A percentile compares a stretch with the other conserved stretches of the same genome.
Evolutionary conservation across 495 filamentous ascomycete genomes (phyloP).

Genomic region (Clohesyomyces aquaticus): DNA sequence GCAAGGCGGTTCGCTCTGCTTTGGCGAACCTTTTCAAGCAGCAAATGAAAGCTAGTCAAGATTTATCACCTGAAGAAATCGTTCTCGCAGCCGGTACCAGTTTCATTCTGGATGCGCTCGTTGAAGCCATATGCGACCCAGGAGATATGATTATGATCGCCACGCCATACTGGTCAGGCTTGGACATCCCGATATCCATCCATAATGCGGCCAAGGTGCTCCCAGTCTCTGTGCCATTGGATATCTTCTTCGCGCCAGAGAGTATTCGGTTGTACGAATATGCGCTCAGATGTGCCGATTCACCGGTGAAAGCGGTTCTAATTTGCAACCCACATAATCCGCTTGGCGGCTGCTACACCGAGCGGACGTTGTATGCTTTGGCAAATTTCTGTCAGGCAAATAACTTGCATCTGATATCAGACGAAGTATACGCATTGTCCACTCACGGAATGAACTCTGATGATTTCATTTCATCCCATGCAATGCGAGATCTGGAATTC

Average conservation of each 20-base stretch:
- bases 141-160: slow-evolving; percentile 53
- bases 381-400: slow-evolving; percentile 37
- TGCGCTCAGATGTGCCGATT: too few relatives aligned
- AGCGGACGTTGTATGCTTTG: slow-evolving; percentile 31
- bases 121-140: slow-evolving; percentile 50
- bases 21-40: slow-evolving; percentile 49
- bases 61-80: slow-evolving; percentile 47
- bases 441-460: neutral
- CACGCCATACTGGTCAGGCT: slow-evolving; percentile 44
- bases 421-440: slow-evolving; percentile 47
- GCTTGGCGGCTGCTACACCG: slow-evolving; percentile 17
- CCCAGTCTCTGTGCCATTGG: slow-evolving; percentile 19
- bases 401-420: slow-evolving; percentile 46
- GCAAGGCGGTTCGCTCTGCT: slow-evolving; percentile 39
- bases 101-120: slow-evolving; percentile 47
- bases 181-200: slow-evolving; percentile 20
- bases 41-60: slow-evolving; percentile 43
- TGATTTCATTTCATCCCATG: neutral
- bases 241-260: too few relatives aligned
- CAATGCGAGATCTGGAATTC: neutral
- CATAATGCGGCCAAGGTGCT: slow-evolving; percentile 16
- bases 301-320: slow-evolving; percentile 31
- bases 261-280: too few relatives aligned
- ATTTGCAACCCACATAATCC: slow-evolving; percentile 29
- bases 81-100: slow-evolving; percentile 47